Conservation (phyloP, 1,284 basidiomycete species). For the Rhodotorula sp. region DNA sequence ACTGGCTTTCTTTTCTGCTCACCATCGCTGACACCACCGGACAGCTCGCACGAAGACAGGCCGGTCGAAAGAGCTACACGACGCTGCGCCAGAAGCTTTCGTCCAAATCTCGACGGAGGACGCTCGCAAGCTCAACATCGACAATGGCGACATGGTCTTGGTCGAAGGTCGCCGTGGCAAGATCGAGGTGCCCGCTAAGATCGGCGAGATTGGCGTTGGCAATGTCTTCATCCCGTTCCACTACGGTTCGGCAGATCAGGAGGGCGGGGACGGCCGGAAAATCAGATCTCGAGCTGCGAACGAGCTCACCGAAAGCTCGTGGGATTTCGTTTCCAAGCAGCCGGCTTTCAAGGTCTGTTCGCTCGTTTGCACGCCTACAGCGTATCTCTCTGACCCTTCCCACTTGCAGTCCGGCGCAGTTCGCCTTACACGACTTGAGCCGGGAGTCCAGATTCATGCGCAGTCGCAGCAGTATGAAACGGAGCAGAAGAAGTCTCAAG, state of each 20-base stretch:
- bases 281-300: slow-evolving; percentile 7
- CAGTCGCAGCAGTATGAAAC: slow-evolving; percentile 9
- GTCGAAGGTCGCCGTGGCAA: slow-evolving; percentile 9
- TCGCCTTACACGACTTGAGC: slow-evolving; percentile 8
- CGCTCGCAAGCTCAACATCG: slow-evolving; percentile 2
- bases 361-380: background rate
- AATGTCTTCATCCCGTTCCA: slow-evolving; percentile 21
- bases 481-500: background rate
- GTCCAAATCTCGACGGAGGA: slow-evolving; percentile 14
- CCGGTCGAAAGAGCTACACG: slow-evolving; percentile 8
- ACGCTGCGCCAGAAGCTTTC: slow-evolving; percentile 10
- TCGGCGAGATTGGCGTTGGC: slow-evolving; percentile 18
- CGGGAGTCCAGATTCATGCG: slow-evolving; percentile 12
- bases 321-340: slow-evolving; percentile 21
- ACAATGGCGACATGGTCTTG: slow-evolving; percentile 12
- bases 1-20: too few relatives aligned
- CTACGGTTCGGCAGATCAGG: slow-evolving; percentile 16
- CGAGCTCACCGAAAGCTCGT: slow-evolving; percentile 9
- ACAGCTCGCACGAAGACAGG: slow-evolving; percentile 8
- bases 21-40: background rate
- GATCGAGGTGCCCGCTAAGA: slow-evolving; percentile 13
- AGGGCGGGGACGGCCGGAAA: background rate
- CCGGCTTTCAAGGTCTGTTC: slow-evolving; percentile 14
- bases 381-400: background rate
- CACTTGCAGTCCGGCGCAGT: slow-evolving; percentile 6